These are phyloP conservation scores for Cryptococcus hybrid DNA, from an alignment of 1,284 basidiomycete species.

Conservation along the genomic window DNA sequence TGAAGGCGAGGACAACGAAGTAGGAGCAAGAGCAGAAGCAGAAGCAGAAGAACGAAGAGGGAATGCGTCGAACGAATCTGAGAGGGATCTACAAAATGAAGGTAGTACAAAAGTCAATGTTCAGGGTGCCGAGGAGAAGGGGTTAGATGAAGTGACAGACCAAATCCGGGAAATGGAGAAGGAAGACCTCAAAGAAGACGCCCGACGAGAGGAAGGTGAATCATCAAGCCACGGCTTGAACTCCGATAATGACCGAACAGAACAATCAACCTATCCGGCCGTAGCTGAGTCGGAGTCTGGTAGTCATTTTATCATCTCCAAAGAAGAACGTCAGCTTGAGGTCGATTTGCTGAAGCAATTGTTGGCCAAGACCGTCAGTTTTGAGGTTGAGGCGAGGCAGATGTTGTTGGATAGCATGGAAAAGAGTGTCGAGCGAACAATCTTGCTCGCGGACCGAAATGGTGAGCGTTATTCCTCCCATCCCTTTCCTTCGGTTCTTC, in stretches of 20 bases:
- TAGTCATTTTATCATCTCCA: not conserved
- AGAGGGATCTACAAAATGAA: not conserved
- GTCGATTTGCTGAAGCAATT: constrained; percentile 30
- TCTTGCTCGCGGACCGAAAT: constrained; percentile 44
- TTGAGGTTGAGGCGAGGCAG: constrained; percentile 41
- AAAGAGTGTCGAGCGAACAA: constrained; percentile 34
- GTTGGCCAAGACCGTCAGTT: constrained; percentile 30
- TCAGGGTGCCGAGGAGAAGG: not conserved
- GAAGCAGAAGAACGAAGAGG: not conserved
- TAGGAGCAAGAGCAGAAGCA: not conserved
- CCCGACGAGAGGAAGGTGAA: not conserved
- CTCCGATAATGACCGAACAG: not conserved
- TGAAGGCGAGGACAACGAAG: not conserved
- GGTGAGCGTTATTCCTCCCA: constrained; percentile 20
- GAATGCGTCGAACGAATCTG: not conserved
- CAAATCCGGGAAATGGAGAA: not conserved
- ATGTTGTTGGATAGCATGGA: constrained; percentile 45
- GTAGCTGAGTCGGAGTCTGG: not conserved
- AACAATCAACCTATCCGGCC: not conserved
- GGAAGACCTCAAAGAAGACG: not conserved
- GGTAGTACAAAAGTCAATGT: not conserved
- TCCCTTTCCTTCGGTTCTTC: too few relatives aligned
- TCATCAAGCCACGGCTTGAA: not conserved
- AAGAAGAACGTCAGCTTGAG: constrained; percentile 19
- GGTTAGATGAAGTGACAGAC: not conserved